phyloP scores from a whole-genome alignment of 169 alveolate genomes.

The Plasmodium gonderi region DNA sequence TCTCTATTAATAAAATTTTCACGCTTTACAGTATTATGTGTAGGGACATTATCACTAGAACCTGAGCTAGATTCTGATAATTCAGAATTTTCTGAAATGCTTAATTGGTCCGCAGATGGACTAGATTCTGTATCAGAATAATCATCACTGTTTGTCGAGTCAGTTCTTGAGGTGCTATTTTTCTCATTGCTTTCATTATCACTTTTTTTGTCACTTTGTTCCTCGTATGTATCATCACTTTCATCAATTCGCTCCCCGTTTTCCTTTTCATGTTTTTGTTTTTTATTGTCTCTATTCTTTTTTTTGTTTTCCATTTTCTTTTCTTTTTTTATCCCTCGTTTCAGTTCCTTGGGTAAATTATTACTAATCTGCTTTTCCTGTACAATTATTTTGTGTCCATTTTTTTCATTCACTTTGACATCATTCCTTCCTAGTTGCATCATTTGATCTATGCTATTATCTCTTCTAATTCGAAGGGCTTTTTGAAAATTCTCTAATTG shows the following conservation, averaged over 20 bases:
- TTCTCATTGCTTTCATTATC: not conserved
- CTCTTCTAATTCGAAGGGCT: constrained; percentile 38
- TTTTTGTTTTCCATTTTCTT: not conserved
- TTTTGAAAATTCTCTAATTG: constrained; percentile 64
- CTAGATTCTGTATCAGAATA: not conserved
- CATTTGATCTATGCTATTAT: not conserved
- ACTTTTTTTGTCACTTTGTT: not conserved
- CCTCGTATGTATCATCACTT: constrained; percentile 1
- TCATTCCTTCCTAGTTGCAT: not conserved
- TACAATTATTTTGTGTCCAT: not conserved
- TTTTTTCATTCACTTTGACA: not conserved
- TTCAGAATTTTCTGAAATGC: not conserved
- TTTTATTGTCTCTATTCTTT: not conserved
- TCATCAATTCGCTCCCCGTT: not conserved
- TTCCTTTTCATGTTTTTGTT: not conserved
- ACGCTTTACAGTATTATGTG: not conserved
- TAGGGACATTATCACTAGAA: not conserved
- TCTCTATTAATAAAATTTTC: not conserved
- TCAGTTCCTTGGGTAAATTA: not conserved
- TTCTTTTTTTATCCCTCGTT: not conserved
- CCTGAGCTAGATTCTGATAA: not conserved
- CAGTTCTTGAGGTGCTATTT: not conserved
- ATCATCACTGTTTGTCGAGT: not conserved
- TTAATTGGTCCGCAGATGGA: not conserved
- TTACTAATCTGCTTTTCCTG: not conserved